A percentile compares a stretch with the other conserved stretches of the same genome.
These are phyloP conservation scores for Takashimella koratensis DNA, from an alignment of 1,284 basidiomycete genomes.

Conservation along the genomic window DNA sequence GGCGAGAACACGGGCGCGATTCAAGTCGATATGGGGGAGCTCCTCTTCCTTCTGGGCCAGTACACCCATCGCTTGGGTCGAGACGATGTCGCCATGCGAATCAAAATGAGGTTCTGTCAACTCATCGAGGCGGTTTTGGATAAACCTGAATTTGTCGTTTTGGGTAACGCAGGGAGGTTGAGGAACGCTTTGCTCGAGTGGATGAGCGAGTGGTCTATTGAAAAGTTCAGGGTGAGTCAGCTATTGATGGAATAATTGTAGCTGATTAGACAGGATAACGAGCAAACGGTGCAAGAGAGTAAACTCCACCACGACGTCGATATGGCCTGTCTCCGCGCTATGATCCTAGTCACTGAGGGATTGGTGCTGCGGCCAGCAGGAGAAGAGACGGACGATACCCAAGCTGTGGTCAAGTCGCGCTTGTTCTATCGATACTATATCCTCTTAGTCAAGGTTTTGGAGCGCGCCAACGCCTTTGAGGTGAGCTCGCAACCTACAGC, in stretches of 20 bases:
- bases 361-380: conserved; percentile 65
- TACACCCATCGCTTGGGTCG: conserved; percentile 65
- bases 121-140: conserved; percentile 67
- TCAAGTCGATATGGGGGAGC: conserved; percentile 66
- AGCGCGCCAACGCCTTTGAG: conserved; percentile 45
- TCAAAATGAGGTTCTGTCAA: conserved; percentile 71
- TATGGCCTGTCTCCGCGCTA: conserved; percentile 64
- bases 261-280: background rate
- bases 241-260: background rate
- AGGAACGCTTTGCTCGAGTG: conserved; percentile 71
- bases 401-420: conserved; percentile 65
- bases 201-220: conserved; percentile 65
- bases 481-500: conserved; percentile 8
- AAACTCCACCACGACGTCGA: conserved; percentile 59
- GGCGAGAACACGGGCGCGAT: conserved; percentile 59
- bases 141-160: conserved; percentile 59
- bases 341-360: conserved; percentile 70
- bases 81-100: conserved; percentile 55
- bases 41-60: conserved; percentile 61
- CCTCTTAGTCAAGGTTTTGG: conserved; percentile 63
- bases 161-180: conserved; percentile 63
- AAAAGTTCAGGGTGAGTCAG: conserved; percentile 29
- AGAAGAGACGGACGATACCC: conserved; percentile 59
- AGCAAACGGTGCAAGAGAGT: conserved; percentile 6
- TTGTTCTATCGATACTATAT: conserved; percentile 72